These are phyloP conservation scores for Schizochytrium sp. DNA, from an alignment of 108 stramenopile species.

Conservation along the genomic window DNA sequence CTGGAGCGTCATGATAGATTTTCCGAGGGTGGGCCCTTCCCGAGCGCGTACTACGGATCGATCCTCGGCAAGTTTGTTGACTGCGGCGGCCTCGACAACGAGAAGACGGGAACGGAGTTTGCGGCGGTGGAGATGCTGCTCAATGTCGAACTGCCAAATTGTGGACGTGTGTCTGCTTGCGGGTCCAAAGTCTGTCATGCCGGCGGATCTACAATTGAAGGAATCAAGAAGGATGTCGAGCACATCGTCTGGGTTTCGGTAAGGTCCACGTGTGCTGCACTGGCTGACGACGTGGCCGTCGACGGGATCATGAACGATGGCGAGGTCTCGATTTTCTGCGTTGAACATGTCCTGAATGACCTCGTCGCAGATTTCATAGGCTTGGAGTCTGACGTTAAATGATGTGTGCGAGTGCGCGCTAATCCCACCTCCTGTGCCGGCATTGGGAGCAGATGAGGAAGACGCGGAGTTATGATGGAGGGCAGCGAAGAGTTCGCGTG, in stretches of 20 bases:
- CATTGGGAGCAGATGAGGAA: too few relatives aligned
- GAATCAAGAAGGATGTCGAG: neutral
- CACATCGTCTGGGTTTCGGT: neutral
- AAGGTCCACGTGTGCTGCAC: neutral
- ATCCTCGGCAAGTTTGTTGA: neutral
- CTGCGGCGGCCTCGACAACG: neutral
- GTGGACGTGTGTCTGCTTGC: neutral
- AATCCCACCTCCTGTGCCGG: neutral
- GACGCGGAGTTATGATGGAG: neutral
- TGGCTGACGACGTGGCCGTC: slow-evolving; percentile 3
- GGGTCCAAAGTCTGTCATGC: slow-evolving; percentile 10
- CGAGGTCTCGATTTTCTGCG: neutral
- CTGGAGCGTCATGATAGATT: neutral
- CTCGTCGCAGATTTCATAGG: slow-evolving; percentile 9
- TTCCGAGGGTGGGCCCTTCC: neutral
- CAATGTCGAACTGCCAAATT: neutral
- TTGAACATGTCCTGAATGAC: slow-evolving; percentile 7
- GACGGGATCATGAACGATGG: neutral
- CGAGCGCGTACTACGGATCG: neutral
- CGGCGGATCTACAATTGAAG: neutral
- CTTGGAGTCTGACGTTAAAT: neutral
- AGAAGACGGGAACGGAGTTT: neutral
- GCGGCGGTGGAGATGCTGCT: neutral
- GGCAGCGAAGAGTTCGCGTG: neutral
- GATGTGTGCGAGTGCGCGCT: neutral